Conservation (phyloP, 1,139 yeast species). For the Kodamaea anthophila region DNA sequence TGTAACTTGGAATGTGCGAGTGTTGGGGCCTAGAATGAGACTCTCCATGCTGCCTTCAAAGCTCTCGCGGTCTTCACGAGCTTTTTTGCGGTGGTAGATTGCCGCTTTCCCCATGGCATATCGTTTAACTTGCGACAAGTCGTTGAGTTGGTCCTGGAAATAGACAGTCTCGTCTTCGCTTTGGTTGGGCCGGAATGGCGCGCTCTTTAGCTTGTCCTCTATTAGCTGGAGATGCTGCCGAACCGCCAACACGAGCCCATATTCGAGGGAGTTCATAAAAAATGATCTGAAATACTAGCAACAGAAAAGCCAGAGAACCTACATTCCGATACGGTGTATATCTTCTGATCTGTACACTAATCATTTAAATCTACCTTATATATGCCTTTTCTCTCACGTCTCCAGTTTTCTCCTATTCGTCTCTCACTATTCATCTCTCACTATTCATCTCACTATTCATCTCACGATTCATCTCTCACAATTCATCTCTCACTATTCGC, state of each 20-base stretch:
- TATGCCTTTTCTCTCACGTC: too few relatives aligned
- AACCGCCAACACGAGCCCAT: conserved; percentile 18
- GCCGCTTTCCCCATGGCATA: conserved; percentile 6
- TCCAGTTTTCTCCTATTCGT: too few relatives aligned
- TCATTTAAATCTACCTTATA: too few relatives aligned
- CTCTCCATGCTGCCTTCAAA: conserved; percentile 6
- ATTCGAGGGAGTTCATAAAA: too few relatives aligned
- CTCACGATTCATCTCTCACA: too few relatives aligned
- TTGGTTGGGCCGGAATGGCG: conserved; percentile 1
- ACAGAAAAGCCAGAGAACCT: too few relatives aligned
- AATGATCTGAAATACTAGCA: too few relatives aligned
- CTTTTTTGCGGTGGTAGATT: conserved; percentile 1
- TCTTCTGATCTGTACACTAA: too few relatives aligned
- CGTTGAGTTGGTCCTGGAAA: conserved; percentile 7
- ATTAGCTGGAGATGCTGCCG: conserved; percentile 11
- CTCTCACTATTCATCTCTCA: too few relatives aligned
- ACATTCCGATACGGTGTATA: too few relatives aligned
- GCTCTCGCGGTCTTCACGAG: not conserved
- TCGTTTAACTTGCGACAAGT: conserved; percentile 6
- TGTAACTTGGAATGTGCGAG: conserved; percentile 9
- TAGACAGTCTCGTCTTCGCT: conserved; percentile 7
- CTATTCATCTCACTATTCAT: too few relatives aligned
- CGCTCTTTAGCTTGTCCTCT: conserved; percentile 4
- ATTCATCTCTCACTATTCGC: too few relatives aligned
- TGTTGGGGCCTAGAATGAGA: conserved; percentile 16